These are phyloP conservation scores for Citrus inodora DNA, from an alignment of 345 rosid species.

Conservation along the genomic window DNA sequence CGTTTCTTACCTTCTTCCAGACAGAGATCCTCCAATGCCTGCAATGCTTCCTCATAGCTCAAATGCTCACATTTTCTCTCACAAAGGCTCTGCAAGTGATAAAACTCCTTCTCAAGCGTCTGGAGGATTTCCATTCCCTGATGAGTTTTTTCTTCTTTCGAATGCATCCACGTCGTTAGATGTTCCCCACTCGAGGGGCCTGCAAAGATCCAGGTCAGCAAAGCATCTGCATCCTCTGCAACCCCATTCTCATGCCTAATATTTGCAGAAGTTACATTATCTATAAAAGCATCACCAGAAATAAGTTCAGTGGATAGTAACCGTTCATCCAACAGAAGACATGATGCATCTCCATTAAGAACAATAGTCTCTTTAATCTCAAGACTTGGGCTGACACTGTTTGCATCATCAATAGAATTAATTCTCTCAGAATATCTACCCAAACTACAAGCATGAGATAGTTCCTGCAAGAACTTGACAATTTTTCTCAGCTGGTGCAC, in stretches of 20 bases:
- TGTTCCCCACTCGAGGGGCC: conserved; percentile 71
- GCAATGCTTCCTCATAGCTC: conserved; percentile 83
- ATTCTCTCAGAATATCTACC: conserved; percentile 64
- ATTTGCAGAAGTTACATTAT: conserved; percentile 32
- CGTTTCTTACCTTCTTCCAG: conserved; percentile 81
- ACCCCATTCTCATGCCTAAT: conserved; percentile 27
- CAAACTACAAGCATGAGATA: conserved; percentile 73
- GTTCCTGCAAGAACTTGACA: conserved; percentile 82
- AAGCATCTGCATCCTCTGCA: conserved; percentile 40
- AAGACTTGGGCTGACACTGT: conserved; percentile 23
- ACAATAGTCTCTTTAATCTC: conserved; percentile 62
- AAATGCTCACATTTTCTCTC: conserved; percentile 78
- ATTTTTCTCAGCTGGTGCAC: conserved; percentile 75
- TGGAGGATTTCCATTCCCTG: conserved; percentile 76
- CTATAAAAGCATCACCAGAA: conserved; percentile 22
- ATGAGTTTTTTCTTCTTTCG: conserved; percentile 64
- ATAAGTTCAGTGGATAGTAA: conserved; percentile 37
- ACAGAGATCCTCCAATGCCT: conserved; percentile 74
- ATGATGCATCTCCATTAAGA: conserved; percentile 56
- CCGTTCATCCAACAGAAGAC: conserved; percentile 58
- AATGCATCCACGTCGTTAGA: conserved; percentile 58
- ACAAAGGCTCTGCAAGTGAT: conserved; percentile 70
- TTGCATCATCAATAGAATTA: conserved; percentile 42
- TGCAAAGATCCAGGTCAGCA: conserved; percentile 85
- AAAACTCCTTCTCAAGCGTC: conserved; percentile 76